Percentiles rank a stretch among this genome's conserved stretches.
phyloP scores from a whole-genome alignment of 495 filamentous ascomycete genomes.

The Penicillium longicatenatum region DNA sequence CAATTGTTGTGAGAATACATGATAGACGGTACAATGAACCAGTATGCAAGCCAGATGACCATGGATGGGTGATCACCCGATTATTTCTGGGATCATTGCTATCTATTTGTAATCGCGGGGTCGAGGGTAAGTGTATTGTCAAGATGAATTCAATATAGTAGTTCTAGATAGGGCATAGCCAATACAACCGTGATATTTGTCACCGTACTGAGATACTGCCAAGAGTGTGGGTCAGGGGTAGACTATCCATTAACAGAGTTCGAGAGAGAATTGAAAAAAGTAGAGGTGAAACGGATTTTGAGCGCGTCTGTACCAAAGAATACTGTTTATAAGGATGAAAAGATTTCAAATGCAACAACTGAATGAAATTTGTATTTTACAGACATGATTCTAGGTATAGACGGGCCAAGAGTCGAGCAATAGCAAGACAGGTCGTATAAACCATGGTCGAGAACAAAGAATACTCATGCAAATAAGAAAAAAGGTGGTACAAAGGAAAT shows the following conservation, averaged over 20 bases:
- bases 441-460: slow-evolving; percentile 27
- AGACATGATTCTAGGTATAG: slow-evolving; percentile 28
- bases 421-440: slow-evolving; percentile 33
- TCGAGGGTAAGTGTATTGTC: not conserved
- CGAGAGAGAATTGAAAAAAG: no score
- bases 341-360: slow-evolving; percentile 5
- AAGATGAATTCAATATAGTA: no score
- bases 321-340: not conserved
- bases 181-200: no score
- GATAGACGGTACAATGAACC: not conserved
- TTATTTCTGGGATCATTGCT: not conserved
- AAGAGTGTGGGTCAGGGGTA: no score
- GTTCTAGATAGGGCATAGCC: no score
- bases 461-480: slow-evolving; percentile 34
- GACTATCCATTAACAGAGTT: no score
- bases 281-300: no score
- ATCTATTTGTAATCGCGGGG: not conserved
- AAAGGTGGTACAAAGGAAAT: slow-evolving; percentile 32
- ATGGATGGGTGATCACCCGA: not conserved
- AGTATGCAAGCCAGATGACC: not conserved
- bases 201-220: no score
- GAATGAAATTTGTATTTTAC: slow-evolving; percentile 36
- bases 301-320: no score
- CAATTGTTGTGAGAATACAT: no score
- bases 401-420: slow-evolving; percentile 26